Conservation (phyloP, 2,329 filamentous ascomycete species). For the Pseudocercospora musae region DNA sequence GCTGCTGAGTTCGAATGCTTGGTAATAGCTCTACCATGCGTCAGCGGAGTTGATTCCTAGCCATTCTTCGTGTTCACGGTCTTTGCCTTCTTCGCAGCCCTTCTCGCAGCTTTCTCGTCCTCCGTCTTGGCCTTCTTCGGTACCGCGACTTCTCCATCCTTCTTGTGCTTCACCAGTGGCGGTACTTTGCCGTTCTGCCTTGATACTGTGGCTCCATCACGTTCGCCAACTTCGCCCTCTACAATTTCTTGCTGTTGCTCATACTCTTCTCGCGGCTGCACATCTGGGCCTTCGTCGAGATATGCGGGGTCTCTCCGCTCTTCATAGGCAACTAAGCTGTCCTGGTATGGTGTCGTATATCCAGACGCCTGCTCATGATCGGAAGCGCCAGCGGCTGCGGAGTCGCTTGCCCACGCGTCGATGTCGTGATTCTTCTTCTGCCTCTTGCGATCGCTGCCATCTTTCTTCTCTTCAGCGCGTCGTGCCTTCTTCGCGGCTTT, state of each 20-base stretch:
- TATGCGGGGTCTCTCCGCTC: conserved; percentile 16
- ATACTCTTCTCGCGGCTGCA: conserved; percentile 46
- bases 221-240: conserved; percentile 41
- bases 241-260: conserved; percentile 39
- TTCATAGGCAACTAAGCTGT: conserved; percentile 9
- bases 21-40: background rate
- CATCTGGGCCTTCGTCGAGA: conserved; percentile 26
- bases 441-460: conserved; percentile 12
- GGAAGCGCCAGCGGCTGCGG: conserved; percentile 6
- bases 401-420: conserved; percentile 22
- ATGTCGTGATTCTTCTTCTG: conserved; percentile 23
- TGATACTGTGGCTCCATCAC: conserved; percentile 29
- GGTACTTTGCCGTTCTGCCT: conserved; percentile 34
- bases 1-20: background rate
- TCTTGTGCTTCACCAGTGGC: conserved; percentile 25
- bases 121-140: conserved; percentile 22
- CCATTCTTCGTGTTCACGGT: conserved; percentile 18
- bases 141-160: conserved; percentile 19
- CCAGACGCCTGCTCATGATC: conserved; percentile 2
- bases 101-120: conserved; percentile 52
- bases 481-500: conserved; percentile 18
- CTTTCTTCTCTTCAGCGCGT: conserved; percentile 16
- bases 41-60: background rate
- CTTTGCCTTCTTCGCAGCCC: conserved; percentile 55
- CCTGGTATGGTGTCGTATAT: conserved; percentile 11